Percentiles rank a stretch among this genome's conserved stretches.
These are phyloP conservation scores for Xylaria palmicola DNA, from an alignment of 495 filamentous ascomycete species.

Conservation along the genomic window DNA sequence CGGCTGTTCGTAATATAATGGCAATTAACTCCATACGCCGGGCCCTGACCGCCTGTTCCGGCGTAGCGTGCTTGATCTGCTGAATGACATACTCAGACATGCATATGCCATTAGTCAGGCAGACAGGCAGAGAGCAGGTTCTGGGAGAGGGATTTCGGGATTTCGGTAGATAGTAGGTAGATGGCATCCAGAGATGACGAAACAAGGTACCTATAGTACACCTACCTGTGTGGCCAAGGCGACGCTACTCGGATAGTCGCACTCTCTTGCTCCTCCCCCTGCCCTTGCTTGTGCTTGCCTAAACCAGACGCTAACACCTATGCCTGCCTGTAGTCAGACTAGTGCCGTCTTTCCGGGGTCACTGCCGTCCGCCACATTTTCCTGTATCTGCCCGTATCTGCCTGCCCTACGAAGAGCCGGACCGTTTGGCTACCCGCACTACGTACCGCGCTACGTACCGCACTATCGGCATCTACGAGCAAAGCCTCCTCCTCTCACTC, in stretches of 20 bases:
- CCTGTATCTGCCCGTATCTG: no score
- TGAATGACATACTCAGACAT: no score
- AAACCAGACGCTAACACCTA: not conserved
- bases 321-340: no score
- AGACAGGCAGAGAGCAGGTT: not conserved
- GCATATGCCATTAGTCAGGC: no score
- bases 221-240: no score
- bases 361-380: not conserved
- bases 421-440: not conserved
- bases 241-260: no score
- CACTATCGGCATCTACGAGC: no score
- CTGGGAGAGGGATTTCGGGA: no score
- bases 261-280: not conserved
- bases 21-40: not conserved
- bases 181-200: no score
- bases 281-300: not conserved
- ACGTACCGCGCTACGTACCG: not conserved
- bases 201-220: no score
- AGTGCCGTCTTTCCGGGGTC: slow-evolving; percentile 3
- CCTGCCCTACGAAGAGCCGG: not conserved
- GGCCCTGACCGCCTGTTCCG: not conserved
- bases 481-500: not conserved
- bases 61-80: slow-evolving; percentile 1
- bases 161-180: no score
- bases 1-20: slow-evolving; percentile 1